Percentiles rank a stretch among this genome's conserved stretches.
Conservation (phyloP, 2,329 filamentous ascomycete genomes). For the Oidium heveae region DNA sequence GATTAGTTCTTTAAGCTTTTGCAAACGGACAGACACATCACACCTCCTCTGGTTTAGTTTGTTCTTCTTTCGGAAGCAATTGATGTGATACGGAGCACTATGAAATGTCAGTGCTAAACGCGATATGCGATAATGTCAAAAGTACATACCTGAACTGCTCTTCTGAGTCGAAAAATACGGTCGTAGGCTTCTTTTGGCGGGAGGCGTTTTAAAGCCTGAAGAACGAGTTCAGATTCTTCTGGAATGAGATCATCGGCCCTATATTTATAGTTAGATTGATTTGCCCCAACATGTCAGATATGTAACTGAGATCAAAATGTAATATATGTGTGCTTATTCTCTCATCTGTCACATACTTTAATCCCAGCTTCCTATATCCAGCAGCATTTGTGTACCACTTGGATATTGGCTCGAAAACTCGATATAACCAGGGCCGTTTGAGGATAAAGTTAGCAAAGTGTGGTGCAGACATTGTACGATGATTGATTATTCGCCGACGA, state of each 20-base stretch:
- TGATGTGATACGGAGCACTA: constrained; percentile 34
- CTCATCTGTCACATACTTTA: constrained; percentile 37
- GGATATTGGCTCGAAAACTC: constrained; percentile 55
- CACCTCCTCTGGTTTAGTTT: constrained; percentile 44
- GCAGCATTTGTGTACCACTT: constrained; percentile 74
- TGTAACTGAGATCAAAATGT: no score
- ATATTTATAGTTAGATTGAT: constrained; percentile 6
- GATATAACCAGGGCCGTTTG: constrained; percentile 67
- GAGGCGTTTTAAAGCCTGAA: constrained; percentile 74
- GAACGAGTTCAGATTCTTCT: constrained; percentile 72
- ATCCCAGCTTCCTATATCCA: constrained; percentile 78
- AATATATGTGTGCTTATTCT: background rate
- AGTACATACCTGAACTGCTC: constrained; percentile 57
- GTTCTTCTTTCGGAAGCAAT: constrained; percentile 35
- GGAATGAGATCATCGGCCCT: constrained; percentile 88
- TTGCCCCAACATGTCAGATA: no score
- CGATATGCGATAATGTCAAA: background rate
- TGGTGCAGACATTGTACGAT: constrained; percentile 12
- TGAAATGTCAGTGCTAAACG: constrained; percentile 3
- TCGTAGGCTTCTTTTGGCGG: constrained; percentile 80
- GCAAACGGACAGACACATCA: constrained; percentile 4
- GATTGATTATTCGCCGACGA: background rate
- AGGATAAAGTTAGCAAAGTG: constrained; percentile 52
- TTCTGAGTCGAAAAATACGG: constrained; percentile 88
- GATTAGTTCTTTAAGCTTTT: constrained; percentile 3